Evolutionary conservation across 352 stramenopile genomes (phyloP), one percentile per base, ranked within the genome.

Genomic region (Phytophthora foliorum): DNA sequence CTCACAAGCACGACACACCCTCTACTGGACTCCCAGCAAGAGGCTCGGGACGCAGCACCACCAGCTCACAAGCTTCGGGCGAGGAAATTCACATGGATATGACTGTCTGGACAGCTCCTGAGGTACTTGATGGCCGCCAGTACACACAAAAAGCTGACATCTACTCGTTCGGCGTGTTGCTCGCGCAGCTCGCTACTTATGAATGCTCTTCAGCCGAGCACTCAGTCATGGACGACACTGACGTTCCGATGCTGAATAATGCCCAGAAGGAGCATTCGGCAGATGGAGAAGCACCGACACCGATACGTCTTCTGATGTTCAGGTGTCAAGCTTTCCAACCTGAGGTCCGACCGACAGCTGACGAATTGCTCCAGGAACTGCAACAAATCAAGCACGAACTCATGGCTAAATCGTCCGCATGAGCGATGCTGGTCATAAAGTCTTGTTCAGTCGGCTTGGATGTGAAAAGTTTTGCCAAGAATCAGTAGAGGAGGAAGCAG

Each of bases 71-170:
- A 8, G 55, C 61, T 21, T 42, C 31, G 1, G 65, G 65, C 5
- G 62, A 67, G 8, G 69, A 77, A 9, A 68, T 85, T 53, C 77
- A 71, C 38, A 77, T 85, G 57, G 74, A 85, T 31, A 85, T 85
- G 77, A 85, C 60, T 0, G 72, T 85, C 27, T 85, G 74, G 77
- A 81, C 77, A 10, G 74, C 76, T 0, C 73, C 76, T 1, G 76
- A 84, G 25, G 76, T 84, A 4, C 63, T 84, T 4, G 76, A 84
- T 25, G 76, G 76, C 1, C 74, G 74, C 16, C 77, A 82, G 49
- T 84, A 82, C 53, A 84, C 77, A 19, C 71, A 76, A 14, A 80
- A 81, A 50, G 68, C 76, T 0, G 76, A 84, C 50, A 78, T 84
- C 36, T 84, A 84, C 58, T 84, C 76, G 41, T 78, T 84, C 22